Conservation (phyloP, 108 stramenopile genomes). For the Skeletonema menzelii region DNA sequence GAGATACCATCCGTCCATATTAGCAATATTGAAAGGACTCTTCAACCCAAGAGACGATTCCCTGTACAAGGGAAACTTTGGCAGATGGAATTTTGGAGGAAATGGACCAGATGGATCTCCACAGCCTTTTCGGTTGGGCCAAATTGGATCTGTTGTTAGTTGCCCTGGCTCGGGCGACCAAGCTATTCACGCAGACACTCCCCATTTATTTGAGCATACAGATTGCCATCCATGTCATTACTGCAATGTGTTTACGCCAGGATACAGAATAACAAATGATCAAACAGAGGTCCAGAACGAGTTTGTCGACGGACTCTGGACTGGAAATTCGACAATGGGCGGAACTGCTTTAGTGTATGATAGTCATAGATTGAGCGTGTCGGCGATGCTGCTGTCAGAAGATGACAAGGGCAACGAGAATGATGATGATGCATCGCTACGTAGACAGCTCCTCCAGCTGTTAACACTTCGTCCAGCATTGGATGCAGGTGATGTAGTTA, state of each 20-base stretch:
- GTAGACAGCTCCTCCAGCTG: slow-evolving; percentile 36
- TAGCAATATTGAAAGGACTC: slow-evolving; percentile 56
- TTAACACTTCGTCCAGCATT: slow-evolving; percentile 72
- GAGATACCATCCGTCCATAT: slow-evolving; percentile 62
- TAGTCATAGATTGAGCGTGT: slow-evolving; percentile 67
- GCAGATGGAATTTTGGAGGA: slow-evolving; percentile 86
- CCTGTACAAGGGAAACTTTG: slow-evolving; percentile 73
- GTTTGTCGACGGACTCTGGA: slow-evolving; percentile 44
- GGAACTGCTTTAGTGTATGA: slow-evolving; percentile 83
- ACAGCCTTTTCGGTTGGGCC: slow-evolving; percentile 71
- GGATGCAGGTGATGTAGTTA: slow-evolving; percentile 75
- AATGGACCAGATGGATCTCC: slow-evolving; percentile 79
- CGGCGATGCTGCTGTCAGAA: slow-evolving; percentile 48
- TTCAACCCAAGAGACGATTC: slow-evolving; percentile 65
- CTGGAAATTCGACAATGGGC: slow-evolving; percentile 57
- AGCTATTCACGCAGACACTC: slow-evolving; percentile 87
- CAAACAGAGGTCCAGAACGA: slow-evolving; percentile 18
- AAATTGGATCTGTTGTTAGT: slow-evolving; percentile 82
- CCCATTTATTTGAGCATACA: slow-evolving; percentile 79
- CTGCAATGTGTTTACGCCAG: slow-evolving; percentile 78
- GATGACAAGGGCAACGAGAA: slow-evolving; percentile 6
- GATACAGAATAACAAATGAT: slow-evolving; percentile 27
- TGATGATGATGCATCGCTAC: slow-evolving; percentile 9
- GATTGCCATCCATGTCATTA: slow-evolving; percentile 83
- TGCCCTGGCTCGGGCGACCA: slow-evolving; percentile 83